Evolutionary conservation across 176 grass and related monocot species (phyloP).

Genomic region (Zea luxurians): DNA sequence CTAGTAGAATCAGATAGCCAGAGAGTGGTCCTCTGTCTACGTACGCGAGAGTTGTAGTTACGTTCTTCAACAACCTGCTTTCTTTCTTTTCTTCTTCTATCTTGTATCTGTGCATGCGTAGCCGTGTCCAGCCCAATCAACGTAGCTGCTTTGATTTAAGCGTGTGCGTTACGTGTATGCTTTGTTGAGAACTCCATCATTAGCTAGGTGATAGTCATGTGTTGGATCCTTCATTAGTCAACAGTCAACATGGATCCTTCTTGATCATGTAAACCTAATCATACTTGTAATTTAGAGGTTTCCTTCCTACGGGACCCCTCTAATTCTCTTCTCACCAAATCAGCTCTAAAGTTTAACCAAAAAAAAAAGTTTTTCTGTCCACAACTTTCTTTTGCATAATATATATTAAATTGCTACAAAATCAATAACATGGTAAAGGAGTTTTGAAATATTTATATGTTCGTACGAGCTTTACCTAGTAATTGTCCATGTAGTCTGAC

Average conservation of each 20-base stretch:
- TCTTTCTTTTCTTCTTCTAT: background rate
- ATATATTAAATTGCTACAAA: background rate
- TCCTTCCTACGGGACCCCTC: no score
- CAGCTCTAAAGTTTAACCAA: no score
- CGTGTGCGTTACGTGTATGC: conserved; percentile 37
- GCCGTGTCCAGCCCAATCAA: background rate
- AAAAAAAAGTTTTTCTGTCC: background rate
- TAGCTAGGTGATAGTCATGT: conserved; percentile 10
- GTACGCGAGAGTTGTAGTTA: no score
- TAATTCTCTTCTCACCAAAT: no score
- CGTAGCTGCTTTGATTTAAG: conserved; percentile 21
- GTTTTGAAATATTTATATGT: background rate
- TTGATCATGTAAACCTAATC: no score
- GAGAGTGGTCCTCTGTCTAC: conserved; percentile 25
- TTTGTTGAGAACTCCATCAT: conserved; percentile 6
- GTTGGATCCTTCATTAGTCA: background rate
- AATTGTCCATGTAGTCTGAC: background rate
- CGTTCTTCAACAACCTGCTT: no score
- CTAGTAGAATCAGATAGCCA: background rate
- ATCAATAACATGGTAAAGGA: background rate
- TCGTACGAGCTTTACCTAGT: background rate
- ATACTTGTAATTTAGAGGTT: background rate
- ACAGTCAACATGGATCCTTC: conserved; percentile 3
- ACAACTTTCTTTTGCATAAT: background rate
- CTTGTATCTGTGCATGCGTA: background rate